A percentile compares a stretch with the other conserved stretches of the same genome.
phyloP scores from a whole-genome alignment of 305 asterid genomes.

The Nicotiana rustica region DNA sequence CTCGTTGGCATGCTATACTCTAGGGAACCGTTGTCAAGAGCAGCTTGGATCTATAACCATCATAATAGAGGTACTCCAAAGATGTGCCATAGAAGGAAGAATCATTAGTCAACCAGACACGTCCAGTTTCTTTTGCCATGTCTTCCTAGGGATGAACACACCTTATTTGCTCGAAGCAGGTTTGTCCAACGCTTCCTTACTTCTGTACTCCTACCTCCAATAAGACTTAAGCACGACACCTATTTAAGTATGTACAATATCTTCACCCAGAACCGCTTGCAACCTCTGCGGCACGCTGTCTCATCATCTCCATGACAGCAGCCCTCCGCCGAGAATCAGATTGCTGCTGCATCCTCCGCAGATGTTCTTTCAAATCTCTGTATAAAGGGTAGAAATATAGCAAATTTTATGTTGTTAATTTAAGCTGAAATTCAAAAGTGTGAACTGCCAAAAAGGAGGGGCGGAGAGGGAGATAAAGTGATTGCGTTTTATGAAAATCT shows the following conservation, averaged over 20 bases:
- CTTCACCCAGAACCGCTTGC: conserved; percentile 63
- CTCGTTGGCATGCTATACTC: conserved; percentile 39
- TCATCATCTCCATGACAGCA: conserved; percentile 98
- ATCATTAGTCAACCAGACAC: conserved; percentile 40
- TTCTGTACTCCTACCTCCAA: conserved; percentile 40
- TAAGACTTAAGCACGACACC: conserved; percentile 37
- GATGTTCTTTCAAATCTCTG: conserved; percentile 91
- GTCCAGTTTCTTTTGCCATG: conserved; percentile 35
- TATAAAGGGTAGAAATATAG: conserved; percentile 32
- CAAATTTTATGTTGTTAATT: background rate
- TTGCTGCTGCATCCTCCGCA: conserved; percentile 89
- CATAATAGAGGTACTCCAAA: conserved; percentile 45
- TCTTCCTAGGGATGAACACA: background rate
- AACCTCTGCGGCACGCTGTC: conserved; percentile 98
- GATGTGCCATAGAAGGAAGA: conserved; percentile 44
- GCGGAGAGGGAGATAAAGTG: background rate
- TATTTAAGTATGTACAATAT: conserved; percentile 53
- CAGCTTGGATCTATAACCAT: conserved; percentile 48
- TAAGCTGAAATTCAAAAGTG: background rate
- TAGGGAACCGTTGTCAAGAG: conserved; percentile 40
- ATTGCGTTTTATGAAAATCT: background rate
- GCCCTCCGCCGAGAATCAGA: conserved; percentile 95
- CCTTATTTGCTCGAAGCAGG: conserved; percentile 37
- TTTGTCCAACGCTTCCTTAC: conserved; percentile 35
- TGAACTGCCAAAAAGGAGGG: background rate